Conservation (phyloP, 768 basidiomycete genomes). For the Amyloporia xantha region DNA sequence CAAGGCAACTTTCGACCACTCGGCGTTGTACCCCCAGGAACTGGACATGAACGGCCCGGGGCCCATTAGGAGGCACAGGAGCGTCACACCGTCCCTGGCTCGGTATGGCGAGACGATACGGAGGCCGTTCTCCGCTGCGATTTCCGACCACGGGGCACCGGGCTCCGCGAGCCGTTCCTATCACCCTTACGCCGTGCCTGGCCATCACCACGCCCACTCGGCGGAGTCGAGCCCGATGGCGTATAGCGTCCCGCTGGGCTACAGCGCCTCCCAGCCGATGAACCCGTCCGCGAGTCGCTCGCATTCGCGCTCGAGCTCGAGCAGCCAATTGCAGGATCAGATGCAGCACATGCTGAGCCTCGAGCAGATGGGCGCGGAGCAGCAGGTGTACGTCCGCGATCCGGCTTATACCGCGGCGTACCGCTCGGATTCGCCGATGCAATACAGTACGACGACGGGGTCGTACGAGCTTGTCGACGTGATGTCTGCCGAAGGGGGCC, state of each 20-base stretch:
- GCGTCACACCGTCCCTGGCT: slow-evolving; percentile 65
- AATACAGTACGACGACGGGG: slow-evolving; percentile 11
- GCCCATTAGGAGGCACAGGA: slow-evolving; percentile 63
- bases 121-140: slow-evolving; percentile 38
- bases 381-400: neutral
- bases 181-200: slow-evolving; percentile 28
- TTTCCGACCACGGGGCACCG: slow-evolving; percentile 27
- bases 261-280: slow-evolving; percentile 14
- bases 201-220: slow-evolving; percentile 18
- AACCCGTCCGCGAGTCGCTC: neutral
- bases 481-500: neutral
- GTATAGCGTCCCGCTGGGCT: slow-evolving; percentile 45
- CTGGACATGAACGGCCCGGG: slow-evolving; percentile 37
- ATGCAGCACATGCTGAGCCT: slow-evolving; percentile 21
- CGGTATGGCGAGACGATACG: slow-evolving; percentile 44
- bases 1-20: slow-evolving; percentile 59
- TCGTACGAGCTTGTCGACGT: slow-evolving; percentile 13
- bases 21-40: slow-evolving; percentile 40
- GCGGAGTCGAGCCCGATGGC: slow-evolving; percentile 33
- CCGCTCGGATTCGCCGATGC: slow-evolving; percentile 25
- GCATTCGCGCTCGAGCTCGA: slow-evolving; percentile 20
- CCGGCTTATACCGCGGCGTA: slow-evolving; percentile 19
- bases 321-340: slow-evolving; percentile 20
- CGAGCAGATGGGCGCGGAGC: slow-evolving; percentile 17
- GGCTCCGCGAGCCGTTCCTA: slow-evolving; percentile 24